Conservation (phyloP, 176 grass and related monocot species). For the Zea luxurians region DNA sequence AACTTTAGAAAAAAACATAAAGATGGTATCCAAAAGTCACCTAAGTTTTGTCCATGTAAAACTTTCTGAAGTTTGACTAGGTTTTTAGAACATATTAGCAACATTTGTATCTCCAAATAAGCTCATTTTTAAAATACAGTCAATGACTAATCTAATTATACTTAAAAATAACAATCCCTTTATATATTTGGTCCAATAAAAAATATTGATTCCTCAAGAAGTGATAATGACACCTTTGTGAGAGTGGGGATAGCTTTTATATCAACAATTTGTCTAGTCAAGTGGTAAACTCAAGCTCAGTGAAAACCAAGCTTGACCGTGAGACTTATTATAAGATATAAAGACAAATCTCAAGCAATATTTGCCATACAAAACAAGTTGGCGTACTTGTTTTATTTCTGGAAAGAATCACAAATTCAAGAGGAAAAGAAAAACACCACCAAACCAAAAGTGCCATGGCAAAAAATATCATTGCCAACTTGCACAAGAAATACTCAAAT, state of each 20-base stretch:
- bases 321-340: neutral
- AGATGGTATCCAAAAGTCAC: neutral
- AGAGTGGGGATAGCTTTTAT: neutral
- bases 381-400: neutral
- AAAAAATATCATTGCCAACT: constrained; percentile 1
- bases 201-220: neutral
- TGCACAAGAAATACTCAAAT: constrained; percentile 31
- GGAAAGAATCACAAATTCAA: neutral
- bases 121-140: neutral
- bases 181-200: neutral
- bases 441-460: neutral
- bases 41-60: neutral
- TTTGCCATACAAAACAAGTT: neutral
- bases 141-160: neutral
- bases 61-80: neutral
- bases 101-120: neutral
- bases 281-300: constrained; percentile 4
- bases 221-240: too few relatives aligned
- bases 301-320: constrained; percentile 9
- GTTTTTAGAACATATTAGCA: neutral
- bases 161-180: too few relatives aligned
- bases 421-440: neutral
- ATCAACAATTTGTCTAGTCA: neutral
- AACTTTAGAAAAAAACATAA: too few relatives aligned
- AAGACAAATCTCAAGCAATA: neutral